Base-by-base conservation (phyloP, 2,329 filamentous ascomycete species). In the Mycosphaerella arachidis region DNA sequence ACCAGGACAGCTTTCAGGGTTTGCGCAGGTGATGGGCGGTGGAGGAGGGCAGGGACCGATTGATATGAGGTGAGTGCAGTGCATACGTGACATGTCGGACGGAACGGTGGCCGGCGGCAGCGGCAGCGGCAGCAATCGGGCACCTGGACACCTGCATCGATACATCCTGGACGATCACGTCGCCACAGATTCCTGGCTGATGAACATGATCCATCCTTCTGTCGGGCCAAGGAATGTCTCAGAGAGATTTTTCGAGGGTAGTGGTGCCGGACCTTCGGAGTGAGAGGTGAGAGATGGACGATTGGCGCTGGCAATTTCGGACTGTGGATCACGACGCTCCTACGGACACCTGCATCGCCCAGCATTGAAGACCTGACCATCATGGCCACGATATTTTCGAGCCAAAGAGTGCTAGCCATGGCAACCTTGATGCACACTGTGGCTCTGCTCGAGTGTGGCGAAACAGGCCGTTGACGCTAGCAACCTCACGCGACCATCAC, bases 11-110 rank as follows among this genome's bases (percentile, higher is more conserved):
- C 63, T 73, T 24, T 71, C 69, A 27, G 71, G 70, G 9, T 73
- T 72, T 64, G 71, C 71, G 43, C 70, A 73, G 59, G 69, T 72
- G 8, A 72, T 73, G 70, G 71, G 71, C 20, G 71, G 71, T 53
- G 69, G 68, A 10, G 60, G 68, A 35, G 61, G 66, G 50, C 70
- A 72, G 58, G 68, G 64, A 40, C 68, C 68, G 46, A 70, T 73
- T 55, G 71, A 73, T 63, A 72, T 73, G 71, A 73, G 70, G 71
- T 73, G 62, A 70, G 70, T 68, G 46, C 40, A 50, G 46, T 50
- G 46, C 46, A 50, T 50, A 30, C 20, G 46, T 53, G 29, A 50
- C 31, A n/a, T 18, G 54, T 43, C 30, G 16, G 33, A 53, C 48
- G 35, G 37, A 37, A 35, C 24, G 43, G 35, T 7, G 29, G 53